These are phyloP conservation scores for Selenicereus undatus DNA, from an alignment of 148 eudicot species.

Conservation along the genomic window DNA sequence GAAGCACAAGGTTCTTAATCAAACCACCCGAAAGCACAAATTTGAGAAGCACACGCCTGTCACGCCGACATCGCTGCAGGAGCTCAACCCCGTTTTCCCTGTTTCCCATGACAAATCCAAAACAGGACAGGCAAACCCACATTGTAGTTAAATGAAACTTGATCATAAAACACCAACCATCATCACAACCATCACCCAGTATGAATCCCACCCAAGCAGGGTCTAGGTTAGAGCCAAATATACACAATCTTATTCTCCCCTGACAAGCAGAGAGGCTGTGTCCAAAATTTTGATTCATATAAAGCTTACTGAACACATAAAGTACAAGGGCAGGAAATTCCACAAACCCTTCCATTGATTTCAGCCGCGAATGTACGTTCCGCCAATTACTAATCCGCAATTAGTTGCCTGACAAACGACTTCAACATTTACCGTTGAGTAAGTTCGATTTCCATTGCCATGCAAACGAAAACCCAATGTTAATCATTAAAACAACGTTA, in stretches of 20 bases:
- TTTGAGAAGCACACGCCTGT: constrained; percentile 78
- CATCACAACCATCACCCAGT: not conserved
- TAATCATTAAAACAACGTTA: not conserved
- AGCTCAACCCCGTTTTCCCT: constrained; percentile 76
- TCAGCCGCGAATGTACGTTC: constrained; percentile 9
- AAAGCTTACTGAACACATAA: not conserved
- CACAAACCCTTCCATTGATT: constrained; percentile 33
- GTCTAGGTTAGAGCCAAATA: not conserved
- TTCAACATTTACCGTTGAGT: not conserved
- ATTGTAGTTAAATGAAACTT: not conserved
- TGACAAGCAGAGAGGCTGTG: not conserved
- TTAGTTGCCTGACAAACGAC: not conserved
- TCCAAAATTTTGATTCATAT: not conserved
- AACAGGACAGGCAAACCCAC: not conserved
- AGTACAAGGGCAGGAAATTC: not conserved
- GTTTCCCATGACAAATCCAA: not conserved
- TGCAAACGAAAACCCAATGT: not conserved
- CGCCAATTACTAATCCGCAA: constrained; percentile 4
- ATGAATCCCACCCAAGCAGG: not conserved
- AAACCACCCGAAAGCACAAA: constrained; percentile 86
- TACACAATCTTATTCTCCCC: not conserved
- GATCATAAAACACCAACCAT: not conserved
- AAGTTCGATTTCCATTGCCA: not conserved
- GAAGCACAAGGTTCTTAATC: constrained; percentile 86
- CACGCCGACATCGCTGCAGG: constrained; percentile 78